Base-by-base conservation (phyloP, 1,284 basidiomycete species). In the Boletellus deceptivus region DNA sequence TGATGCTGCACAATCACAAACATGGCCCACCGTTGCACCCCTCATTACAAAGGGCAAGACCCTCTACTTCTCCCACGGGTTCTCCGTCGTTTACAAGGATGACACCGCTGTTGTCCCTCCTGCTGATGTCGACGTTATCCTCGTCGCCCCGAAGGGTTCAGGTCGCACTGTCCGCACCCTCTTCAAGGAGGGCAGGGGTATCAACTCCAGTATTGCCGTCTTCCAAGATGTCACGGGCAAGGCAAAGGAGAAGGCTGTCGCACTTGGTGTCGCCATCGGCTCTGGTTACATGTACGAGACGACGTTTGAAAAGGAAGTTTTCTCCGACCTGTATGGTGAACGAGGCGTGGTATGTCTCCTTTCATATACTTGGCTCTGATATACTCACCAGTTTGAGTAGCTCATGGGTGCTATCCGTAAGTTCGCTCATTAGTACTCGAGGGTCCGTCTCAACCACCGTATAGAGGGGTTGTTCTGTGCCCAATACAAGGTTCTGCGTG, bases 61-160 rank as follows among this genome's bases (percentile, higher is more conserved):
- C 22, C 88, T 99, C 61, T 98, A 99, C 88, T 99, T 99, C 80
- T 93, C 95, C 8, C 97, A 99, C 75, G 97, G 97, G 68, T 99
- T 99, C 88, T 98, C 95, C 61, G 84, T 98, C 62, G 93, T 99
- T 59, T 99, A 90, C 87, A 93, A 96, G 81, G 86, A 98, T 20
- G 93, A 98, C 75, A 99, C 96, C 60, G 80, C 95, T 57, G 93
- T 99, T 62, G 69, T 95, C 45, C 90, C 93, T 57, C 97, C 97
- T 49, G 68, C 80, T 46, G 94, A 98, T 70, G 93, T 98, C 59
- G 97, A 99, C 71, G 97, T 99, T 65, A 98, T 99, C 72, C 91
- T 99, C 61, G 95, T 97, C 59, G 97, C 97, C 18, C 96, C 96
- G 66, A 99, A 99, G 78, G 97, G 97, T 56, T 98, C 96, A 45